Evolutionary conservation across 2,329 filamentous ascomycete species (phyloP).

Genomic region (Aspergillus sp.): DNA sequence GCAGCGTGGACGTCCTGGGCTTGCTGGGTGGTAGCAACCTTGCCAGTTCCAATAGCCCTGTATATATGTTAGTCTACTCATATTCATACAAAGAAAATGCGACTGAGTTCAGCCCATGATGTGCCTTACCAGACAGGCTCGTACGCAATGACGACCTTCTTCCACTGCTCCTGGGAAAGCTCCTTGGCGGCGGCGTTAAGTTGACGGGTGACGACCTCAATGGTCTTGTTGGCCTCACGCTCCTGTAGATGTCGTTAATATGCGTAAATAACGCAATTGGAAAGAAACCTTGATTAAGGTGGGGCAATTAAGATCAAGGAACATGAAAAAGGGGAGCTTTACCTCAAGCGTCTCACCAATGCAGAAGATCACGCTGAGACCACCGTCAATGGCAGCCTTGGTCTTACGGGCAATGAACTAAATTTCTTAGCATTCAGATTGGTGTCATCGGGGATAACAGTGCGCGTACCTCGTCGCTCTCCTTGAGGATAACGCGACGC

Average conservation of each 20-base stretch:
- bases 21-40: conserved; percentile 84
- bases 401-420: conserved; percentile 86
- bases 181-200: conserved; percentile 75
- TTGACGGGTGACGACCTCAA: conserved; percentile 71
- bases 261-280: conserved; percentile 1
- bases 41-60: conserved; percentile 81
- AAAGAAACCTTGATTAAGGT: conserved; percentile 10
- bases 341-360: conserved; percentile 88
- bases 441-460: neutral
- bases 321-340: conserved; percentile 22
- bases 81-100: neutral
- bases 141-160: conserved; percentile 93
- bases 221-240: conserved; percentile 81
- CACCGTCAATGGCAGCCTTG: conserved; percentile 85
- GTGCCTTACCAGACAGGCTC: conserved; percentile 90
- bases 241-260: conserved; percentile 49
- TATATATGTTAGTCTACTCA: neutral
- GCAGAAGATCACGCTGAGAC: conserved; percentile 91
- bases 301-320: conserved; percentile 16
- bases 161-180: conserved; percentile 73
- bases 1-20: conserved; percentile 91
- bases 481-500: conserved; percentile 83
- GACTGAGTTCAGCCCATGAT: neutral
- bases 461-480: conserved; percentile 66
- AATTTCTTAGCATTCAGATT: conserved; percentile 3